Percentiles rank a stretch among this genome's conserved stretches.
Evolutionary conservation across 2,329 filamentous ascomycete genomes (phyloP).

Genomic region (Trichophyton rubrum): DNA sequence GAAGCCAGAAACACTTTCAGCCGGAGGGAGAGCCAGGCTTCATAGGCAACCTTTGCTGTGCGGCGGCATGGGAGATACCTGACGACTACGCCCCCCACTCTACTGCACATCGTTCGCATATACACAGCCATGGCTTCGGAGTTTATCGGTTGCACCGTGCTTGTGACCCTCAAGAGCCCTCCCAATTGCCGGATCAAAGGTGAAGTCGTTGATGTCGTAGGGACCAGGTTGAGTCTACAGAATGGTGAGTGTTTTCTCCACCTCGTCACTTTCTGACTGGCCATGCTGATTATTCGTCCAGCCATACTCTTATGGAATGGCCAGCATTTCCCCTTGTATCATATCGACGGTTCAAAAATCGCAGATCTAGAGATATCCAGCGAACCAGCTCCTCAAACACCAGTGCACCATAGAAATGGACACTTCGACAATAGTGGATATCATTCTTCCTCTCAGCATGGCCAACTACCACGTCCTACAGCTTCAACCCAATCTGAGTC

Average conservation of each 20-base stretch:
- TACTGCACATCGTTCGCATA: not conserved
- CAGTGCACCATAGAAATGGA: conserved; percentile 6
- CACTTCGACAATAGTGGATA: conserved; percentile 5
- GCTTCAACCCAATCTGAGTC: conserved; percentile 3
- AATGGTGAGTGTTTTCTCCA: conserved; percentile 47
- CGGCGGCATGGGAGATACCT: not conserved
- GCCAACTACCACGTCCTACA: conserved; percentile 1
- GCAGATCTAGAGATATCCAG: conserved; percentile 45
- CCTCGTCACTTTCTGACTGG: not conserved
- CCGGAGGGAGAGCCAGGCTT: not conserved
- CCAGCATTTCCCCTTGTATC: conserved; percentile 41
- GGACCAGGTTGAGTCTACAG: conserved; percentile 55
- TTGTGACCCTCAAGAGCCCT: conserved; percentile 57
- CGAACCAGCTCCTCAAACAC: conserved; percentile 9
- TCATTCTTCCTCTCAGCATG: conserved; percentile 13
- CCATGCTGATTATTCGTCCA: conserved; percentile 27
- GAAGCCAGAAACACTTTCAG: not conserved
- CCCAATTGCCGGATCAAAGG: conserved; percentile 54
- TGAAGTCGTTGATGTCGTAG: conserved; percentile 56
- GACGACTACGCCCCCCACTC: not conserved
- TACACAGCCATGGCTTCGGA: conserved; percentile 46
- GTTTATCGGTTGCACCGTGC: conserved; percentile 65
- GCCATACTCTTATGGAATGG: conserved; percentile 39
- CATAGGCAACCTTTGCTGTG: not conserved
- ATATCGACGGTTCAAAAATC: conserved; percentile 46